Evolutionary conservation across 2,329 filamentous ascomycete species (phyloP).

Genomic region (Hortaea sp.): DNA sequence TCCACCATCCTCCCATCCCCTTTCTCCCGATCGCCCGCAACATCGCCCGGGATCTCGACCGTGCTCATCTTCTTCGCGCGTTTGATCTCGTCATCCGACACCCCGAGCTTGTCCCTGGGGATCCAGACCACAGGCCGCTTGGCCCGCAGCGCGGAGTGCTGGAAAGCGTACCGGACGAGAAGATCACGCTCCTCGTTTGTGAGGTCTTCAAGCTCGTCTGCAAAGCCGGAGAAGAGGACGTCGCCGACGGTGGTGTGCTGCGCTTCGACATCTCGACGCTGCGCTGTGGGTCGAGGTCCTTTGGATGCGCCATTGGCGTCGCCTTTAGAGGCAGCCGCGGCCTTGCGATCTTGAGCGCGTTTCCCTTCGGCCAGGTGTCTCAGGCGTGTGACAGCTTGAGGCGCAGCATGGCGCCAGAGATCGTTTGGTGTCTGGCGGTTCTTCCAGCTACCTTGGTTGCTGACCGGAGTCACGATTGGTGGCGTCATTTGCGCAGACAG

Average conservation of each 20-base stretch:
- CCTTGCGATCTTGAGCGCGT: not conserved
- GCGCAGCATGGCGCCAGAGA: slow-evolving; percentile 7
- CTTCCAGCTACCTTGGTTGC: not conserved
- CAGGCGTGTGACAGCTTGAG: slow-evolving; percentile 9
- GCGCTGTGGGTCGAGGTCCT: not conserved
- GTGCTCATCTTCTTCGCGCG: slow-evolving; percentile 67
- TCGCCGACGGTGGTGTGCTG: slow-evolving; percentile 59
- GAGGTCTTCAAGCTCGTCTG: slow-evolving; percentile 90
- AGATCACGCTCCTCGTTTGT: slow-evolving; percentile 80
- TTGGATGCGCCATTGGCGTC: not conserved
- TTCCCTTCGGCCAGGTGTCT: slow-evolving; percentile 15
- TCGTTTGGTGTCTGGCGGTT: slow-evolving; percentile 5
- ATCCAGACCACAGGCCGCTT: slow-evolving; percentile 88
- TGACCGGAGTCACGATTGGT: not conserved
- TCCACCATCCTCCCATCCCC: slow-evolving; percentile 7
- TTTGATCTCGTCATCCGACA: slow-evolving; percentile 83
- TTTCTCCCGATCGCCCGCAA: slow-evolving; percentile 12
- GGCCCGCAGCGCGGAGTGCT: slow-evolving; percentile 77
- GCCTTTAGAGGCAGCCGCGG: not conserved
- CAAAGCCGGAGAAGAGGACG: slow-evolving; percentile 74
- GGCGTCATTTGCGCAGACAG: not conserved
- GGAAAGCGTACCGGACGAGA: slow-evolving; percentile 78
- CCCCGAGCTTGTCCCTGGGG: slow-evolving; percentile 76
- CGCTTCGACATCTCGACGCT: slow-evolving; percentile 39
- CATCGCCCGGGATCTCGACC: slow-evolving; percentile 28